Percentiles rank a stretch among this genome's conserved stretches.
Evolutionary conservation across 2,329 filamentous ascomycete genomes (phyloP).

Genomic region (Colletotrichum tabaci): DNA sequence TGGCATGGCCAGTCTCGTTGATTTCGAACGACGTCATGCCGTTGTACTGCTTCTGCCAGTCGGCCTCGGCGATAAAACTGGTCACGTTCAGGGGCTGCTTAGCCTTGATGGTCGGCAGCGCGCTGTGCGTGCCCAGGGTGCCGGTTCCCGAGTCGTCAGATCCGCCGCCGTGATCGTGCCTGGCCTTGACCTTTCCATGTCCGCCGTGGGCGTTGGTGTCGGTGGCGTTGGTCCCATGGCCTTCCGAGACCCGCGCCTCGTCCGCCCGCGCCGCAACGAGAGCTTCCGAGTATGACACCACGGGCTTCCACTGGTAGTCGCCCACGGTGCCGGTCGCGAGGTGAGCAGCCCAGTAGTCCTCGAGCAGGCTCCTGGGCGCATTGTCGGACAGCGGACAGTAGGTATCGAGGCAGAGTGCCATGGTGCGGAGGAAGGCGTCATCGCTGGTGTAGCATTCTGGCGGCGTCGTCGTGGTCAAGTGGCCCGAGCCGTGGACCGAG

Average conservation of each 20-base stretch:
- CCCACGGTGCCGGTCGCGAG: conserved; percentile 49
- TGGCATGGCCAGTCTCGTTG: conserved; percentile 54
- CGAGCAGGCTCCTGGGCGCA: conserved; percentile 37
- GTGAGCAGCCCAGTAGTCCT: conserved; percentile 52
- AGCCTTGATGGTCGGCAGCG: not conserved
- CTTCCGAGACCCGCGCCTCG: not conserved
- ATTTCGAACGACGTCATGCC: conserved; percentile 66
- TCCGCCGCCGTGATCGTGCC: not conserved
- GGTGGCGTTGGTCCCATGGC: not conserved
- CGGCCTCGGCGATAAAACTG: conserved; percentile 48
- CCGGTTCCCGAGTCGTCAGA: not conserved
- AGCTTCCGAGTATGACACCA: conserved; percentile 47
- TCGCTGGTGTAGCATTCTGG: conserved; percentile 50
- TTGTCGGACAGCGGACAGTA: conserved; percentile 46
- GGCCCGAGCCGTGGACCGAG: conserved; percentile 21
- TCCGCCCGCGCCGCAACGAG: not conserved
- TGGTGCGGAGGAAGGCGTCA: conserved; percentile 49
- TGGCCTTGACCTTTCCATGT: not conserved
- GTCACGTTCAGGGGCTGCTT: conserved; percentile 49
- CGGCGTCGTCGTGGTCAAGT: conserved; percentile 36
- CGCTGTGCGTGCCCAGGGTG: not conserved
- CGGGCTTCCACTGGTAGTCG: conserved; percentile 42
- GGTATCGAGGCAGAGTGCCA: conserved; percentile 52
- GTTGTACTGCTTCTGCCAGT: conserved; percentile 61
- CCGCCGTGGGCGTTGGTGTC: not conserved